These are phyloP conservation scores for Paratinospora sagittata DNA, from an alignment of 164 flowering plant species.

Conservation along the genomic window DNA sequence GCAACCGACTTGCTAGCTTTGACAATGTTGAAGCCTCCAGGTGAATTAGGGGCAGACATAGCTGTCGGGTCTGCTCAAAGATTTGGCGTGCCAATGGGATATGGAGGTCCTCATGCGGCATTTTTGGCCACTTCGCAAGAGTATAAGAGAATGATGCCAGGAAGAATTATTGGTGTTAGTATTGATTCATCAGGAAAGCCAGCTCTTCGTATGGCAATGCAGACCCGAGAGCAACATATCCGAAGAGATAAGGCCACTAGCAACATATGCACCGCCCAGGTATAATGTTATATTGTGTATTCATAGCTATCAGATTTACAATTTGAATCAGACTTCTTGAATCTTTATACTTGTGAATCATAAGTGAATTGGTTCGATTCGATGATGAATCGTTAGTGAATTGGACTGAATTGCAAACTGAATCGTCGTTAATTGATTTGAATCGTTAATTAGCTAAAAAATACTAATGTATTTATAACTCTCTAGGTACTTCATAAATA, in stretches of 20 bases:
- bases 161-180: constrained; percentile 92
- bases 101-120: constrained; percentile 99
- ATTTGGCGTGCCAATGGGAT: constrained; percentile 99
- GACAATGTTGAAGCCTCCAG: constrained; percentile 95
- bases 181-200: constrained; percentile 91
- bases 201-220: constrained; percentile 98
- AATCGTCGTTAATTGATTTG: no score
- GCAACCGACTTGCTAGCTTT: constrained; percentile 83
- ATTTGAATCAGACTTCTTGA: neutral
- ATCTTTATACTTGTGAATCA: neutral
- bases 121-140: constrained; percentile 95
- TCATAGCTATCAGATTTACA: no score
- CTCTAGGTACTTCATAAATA: no score
- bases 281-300: no score
- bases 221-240: constrained; percentile 97
- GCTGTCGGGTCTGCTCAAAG: constrained; percentile 94
- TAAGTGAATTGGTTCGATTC: neutral
- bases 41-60: constrained; percentile 89
- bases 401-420: no score
- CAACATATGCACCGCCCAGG: constrained; percentile 99
- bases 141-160: constrained; percentile 99
- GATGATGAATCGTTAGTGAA: neutral
- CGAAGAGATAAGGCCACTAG: constrained; percentile 99
- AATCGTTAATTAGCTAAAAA: no score
- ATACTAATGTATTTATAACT: no score